Evolutionary conservation across 116 monocot species (phyloP).

Genomic region (Cymodocea nodosa): DNA sequence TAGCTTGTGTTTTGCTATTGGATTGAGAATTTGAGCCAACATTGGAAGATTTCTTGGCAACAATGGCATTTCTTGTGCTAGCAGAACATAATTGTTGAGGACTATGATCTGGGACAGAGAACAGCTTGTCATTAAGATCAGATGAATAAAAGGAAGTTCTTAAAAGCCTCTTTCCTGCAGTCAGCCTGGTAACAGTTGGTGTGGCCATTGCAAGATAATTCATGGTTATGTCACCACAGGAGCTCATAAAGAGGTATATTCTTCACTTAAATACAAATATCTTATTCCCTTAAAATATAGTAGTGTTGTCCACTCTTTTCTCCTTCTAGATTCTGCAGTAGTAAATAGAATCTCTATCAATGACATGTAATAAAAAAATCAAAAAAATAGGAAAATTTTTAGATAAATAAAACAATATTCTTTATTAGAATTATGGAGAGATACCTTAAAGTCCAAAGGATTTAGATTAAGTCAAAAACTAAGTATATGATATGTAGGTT

Average conservation of each 20-base stretch:
- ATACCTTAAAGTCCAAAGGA: too few species aligned
- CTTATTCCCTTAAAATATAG: too few species aligned
- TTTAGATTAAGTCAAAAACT: too few species aligned
- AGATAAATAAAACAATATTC: neutral
- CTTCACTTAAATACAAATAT: too few species aligned
- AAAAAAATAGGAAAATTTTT: neutral
- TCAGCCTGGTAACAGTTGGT: conserved; percentile 64
- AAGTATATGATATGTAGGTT: too few species aligned
- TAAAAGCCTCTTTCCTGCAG: conserved; percentile 66
- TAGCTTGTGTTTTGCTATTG: conserved; percentile 24
- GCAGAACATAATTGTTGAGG: conserved; percentile 20
- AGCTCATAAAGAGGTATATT: neutral
- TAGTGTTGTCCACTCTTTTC: neutral
- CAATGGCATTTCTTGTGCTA: conserved; percentile 20
- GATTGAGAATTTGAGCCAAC: conserved; percentile 32
- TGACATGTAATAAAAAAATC: neutral
- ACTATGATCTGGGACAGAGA: conserved; percentile 27
- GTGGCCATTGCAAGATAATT: conserved; percentile 41
- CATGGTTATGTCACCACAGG: neutral
- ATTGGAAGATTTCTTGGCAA: conserved; percentile 38
- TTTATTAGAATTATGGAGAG: too few species aligned
- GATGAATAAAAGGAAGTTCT: conserved; percentile 55
- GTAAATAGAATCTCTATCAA: neutral
- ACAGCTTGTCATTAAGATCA: conserved; percentile 50
- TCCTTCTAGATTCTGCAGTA: neutral